Percentiles rank a stretch among this genome's conserved stretches.
Conservation (phyloP, 2,329 filamentous ascomycete species). For the Scedosporium aurantiacum region DNA sequence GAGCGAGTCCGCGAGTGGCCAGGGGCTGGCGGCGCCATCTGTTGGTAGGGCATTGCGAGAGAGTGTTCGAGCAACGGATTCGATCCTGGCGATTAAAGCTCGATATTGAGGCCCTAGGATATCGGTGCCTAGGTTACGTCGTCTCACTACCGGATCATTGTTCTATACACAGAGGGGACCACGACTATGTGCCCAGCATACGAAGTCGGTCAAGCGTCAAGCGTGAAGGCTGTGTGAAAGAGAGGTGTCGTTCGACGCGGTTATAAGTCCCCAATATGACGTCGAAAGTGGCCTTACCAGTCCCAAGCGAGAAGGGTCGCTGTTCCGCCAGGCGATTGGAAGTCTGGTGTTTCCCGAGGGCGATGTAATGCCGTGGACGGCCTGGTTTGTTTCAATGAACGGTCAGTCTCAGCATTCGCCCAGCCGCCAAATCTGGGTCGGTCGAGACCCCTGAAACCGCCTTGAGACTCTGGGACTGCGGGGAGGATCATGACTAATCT, state of each 20-base stretch:
- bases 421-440: background rate
- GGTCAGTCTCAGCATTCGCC: background rate
- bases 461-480: background rate
- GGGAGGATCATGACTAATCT: background rate
- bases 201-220: background rate
- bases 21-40: background rate
- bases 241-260: background rate
- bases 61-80: background rate
- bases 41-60: background rate
- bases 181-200: background rate
- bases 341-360: background rate
- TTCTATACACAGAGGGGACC: background rate
- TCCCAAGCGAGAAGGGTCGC: background rate
- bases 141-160: background rate
- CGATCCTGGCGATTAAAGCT: background rate
- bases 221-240: background rate
- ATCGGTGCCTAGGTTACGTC: background rate
- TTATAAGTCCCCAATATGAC: background rate
- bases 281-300: background rate
- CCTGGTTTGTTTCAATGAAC: background rate
- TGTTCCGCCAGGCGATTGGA: background rate
- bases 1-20: background rate
- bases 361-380: background rate
- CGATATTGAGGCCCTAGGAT: background rate
- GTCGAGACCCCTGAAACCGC: constrained; percentile 1